A percentile compares a stretch with the other conserved stretches of the same genome.
phyloP scores from a whole-genome alignment of 192 early-diverging fungal species.

The Powellomyces hirtus region DNA sequence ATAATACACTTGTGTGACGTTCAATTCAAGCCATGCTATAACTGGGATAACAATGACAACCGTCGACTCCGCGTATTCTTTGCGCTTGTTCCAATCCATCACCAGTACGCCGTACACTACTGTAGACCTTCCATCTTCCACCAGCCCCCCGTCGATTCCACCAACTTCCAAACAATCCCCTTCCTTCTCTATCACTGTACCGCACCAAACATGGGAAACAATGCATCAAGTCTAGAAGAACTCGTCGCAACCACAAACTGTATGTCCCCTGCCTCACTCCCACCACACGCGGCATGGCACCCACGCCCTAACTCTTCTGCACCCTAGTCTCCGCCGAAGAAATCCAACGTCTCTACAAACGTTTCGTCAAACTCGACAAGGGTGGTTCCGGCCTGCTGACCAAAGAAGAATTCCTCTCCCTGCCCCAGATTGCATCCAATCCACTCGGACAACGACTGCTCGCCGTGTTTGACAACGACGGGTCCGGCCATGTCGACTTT shows the following conservation, averaged over 20 bases:
- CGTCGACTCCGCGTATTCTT: no score
- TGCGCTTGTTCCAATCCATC: no score
- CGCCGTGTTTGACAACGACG: slow-evolving; percentile 97
- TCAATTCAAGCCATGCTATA: no score
- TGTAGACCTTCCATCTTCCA: no score
- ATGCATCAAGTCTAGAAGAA: slow-evolving; percentile 62
- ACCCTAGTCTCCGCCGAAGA: slow-evolving; percentile 60
- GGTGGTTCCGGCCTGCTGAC: slow-evolving; percentile 95
- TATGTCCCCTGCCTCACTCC: slow-evolving; percentile 37
- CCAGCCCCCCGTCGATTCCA: no score
- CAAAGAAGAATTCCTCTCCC: slow-evolving; percentile 93
- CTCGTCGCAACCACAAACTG: slow-evolving; percentile 78
- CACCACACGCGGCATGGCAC: neutral
- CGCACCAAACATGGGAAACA: slow-evolving; percentile 21
- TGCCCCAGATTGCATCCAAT: slow-evolving; percentile 97
- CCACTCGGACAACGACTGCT: slow-evolving; percentile 93
- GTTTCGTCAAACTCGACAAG: slow-evolving; percentile 97
- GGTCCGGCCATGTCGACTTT: slow-evolving; percentile 98
- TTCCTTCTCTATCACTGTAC: no score
- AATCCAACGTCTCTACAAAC: slow-evolving; percentile 97
- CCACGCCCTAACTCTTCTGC: neutral
- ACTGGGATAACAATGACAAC: no score
- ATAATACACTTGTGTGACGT: no score
- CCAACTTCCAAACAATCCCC: no score
- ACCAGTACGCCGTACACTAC: no score